Evolutionary conservation across 148 eudicot genomes (phyloP).

Genomic region (Vaccinium myrtillus): DNA sequence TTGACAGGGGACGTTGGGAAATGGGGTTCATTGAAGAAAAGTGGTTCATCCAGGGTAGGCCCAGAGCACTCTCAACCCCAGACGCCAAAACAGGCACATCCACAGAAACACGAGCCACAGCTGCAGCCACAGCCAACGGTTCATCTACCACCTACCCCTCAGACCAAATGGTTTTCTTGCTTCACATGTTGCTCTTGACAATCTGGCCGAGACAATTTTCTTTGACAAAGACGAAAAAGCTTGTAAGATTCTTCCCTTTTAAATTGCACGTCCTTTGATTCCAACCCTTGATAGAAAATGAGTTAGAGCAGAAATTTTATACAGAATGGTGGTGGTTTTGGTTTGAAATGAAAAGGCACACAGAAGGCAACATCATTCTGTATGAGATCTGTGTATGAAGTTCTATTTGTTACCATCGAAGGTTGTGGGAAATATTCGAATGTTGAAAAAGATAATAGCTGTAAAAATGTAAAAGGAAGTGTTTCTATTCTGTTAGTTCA

Average conservation of each 20-base stretch:
- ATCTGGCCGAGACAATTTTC: constrained; percentile 12
- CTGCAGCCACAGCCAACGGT: constrained; percentile 15
- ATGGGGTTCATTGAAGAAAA: constrained; percentile 16
- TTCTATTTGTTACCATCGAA: neutral
- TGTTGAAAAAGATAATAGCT: neutral
- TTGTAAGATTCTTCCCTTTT: neutral
- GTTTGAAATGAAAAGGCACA: neutral
- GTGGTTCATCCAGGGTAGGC: constrained; percentile 23
- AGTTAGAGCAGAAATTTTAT: neutral
- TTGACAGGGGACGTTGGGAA: constrained; percentile 27
- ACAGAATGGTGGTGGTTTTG: neutral
- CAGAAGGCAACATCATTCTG: neutral
- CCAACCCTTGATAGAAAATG: neutral
- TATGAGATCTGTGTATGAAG: neutral
- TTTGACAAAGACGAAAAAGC: neutral
- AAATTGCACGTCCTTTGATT: neutral
- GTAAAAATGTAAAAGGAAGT: neutral
- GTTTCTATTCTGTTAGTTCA: neutral
- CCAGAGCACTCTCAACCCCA: constrained; percentile 20
- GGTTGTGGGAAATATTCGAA: neutral
- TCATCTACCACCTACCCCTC: constrained; percentile 15
- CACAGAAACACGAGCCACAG: constrained; percentile 18
- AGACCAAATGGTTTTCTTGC: constrained; percentile 31
- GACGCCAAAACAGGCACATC: constrained; percentile 21
- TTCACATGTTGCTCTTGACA: constrained; percentile 36